Evolutionary conservation across 2,329 filamentous ascomycete genomes (phyloP), one percentile per base, ranked within the genome.

Genomic region (Curvularia sp.): DNA sequence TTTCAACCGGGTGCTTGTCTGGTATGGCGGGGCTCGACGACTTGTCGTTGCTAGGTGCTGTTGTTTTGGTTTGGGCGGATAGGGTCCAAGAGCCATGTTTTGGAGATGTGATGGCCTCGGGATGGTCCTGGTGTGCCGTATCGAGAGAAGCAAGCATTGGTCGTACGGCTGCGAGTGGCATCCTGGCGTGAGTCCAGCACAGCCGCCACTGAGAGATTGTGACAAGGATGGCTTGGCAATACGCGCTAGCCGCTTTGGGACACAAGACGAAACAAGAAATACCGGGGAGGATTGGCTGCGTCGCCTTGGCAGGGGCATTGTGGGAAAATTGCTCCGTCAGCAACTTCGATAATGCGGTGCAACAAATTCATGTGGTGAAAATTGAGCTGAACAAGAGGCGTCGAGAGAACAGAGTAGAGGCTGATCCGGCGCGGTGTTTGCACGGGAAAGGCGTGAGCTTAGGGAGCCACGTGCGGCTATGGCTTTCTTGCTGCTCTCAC

Each of bases 231-330:
- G 30, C 24, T 20, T 56, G 20, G 48, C 22, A 31, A 3, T 9
- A 44, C 26, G 44, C 50, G 44, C 50, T 57, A 54, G 26, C 55
- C 33, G n/a, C 9, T 24, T 57, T 24, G 38, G 39, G 50, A 4
- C 10, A 9, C 28, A 22, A 35, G 41, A 28, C 55, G 55, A 58
- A 58, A 58, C 55, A 58, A 35, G 24, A 30, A 26, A 38, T 30
- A 20, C 44, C 38, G 43, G 55, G 35, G 12, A 49, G 55, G 41
- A 49, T 39, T 28, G 41, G 44, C 20, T 49, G 47, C 47, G 28
- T 38, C 49, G 35, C 13, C 60, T 62, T 56, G 60, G 60, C 60
- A 60, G 60, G 60, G 53, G 60, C 33, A 22, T 20, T 22, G 42
- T 41, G 42, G 28, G 26, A 44, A 58, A 46, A 58, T 58, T 58